These are phyloP conservation scores for Xerocomus nothofagi DNA, from an alignment of 1,284 basidiomycete genomes.

Conservation along the genomic window DNA sequence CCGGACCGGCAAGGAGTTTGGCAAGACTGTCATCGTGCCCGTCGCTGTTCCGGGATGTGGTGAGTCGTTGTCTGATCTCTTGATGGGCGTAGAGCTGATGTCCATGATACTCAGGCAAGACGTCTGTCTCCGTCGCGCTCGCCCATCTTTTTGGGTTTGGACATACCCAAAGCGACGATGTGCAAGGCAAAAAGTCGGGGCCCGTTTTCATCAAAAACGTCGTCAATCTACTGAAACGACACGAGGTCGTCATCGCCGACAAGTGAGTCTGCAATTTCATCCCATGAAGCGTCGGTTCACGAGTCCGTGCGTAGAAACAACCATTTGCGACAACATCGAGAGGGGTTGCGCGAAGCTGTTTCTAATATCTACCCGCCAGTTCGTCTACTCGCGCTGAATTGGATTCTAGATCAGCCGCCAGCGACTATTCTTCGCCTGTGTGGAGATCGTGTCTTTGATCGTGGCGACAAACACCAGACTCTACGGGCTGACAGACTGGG, in stretches of 20 bases:
- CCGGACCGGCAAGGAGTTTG: conserved; percentile 41
- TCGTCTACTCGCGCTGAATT: conserved; percentile 78
- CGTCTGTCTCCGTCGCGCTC: conserved; percentile 80
- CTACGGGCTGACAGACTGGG: conserved; percentile 57
- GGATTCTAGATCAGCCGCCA: conserved; percentile 58
- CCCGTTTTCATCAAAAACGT: conserved; percentile 81
- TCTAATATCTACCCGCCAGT: conserved; percentile 48
- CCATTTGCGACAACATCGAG: conserved; percentile 77
- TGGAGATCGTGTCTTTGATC: conserved; percentile 66
- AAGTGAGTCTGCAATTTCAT: conserved; percentile 51
- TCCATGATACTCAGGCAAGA: conserved; percentile 69
- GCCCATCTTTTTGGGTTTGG: conserved; percentile 77
- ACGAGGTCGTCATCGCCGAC: conserved; percentile 87
- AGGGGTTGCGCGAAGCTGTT: conserved; percentile 59
- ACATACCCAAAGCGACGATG: conserved; percentile 93
- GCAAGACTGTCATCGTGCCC: conserved; percentile 87
- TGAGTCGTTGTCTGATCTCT: conserved; percentile 37
- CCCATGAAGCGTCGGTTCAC: background rate
- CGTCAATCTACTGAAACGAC: conserved; percentile 53
- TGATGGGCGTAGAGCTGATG: conserved; percentile 1
- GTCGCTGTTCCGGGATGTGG: conserved; percentile 93
- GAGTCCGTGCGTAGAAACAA: conserved; percentile 67
- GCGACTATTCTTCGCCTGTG: conserved; percentile 72
- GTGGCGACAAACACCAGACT: conserved; percentile 85
- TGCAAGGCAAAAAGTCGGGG: conserved; percentile 77